Evolutionary conservation across 176 grass and related monocot genomes (phyloP), one percentile per base, ranked within the genome.

Genomic region (Puya raimondii): DNA sequence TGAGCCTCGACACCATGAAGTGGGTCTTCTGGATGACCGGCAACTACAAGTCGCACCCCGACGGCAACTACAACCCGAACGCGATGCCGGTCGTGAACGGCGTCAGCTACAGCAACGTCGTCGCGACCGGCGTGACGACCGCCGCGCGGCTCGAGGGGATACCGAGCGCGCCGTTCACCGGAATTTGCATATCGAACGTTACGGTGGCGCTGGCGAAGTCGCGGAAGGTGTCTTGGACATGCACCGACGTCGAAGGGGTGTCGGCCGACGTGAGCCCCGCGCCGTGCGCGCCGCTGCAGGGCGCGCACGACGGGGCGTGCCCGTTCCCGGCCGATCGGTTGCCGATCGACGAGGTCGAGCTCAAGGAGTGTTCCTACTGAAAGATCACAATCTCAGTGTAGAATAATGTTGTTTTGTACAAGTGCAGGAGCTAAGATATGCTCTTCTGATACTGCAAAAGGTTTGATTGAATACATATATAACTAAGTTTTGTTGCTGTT

Each of bases 21-120:
- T 64, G 86, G 76, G 86, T 91, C 63, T 97, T 97, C 81, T 82
- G 94, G 89, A 97, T 97, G 89, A 93, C 94, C 0, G 94, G 89
- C 2, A 72, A 78, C 80, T 97, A 97, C 77, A 93, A 71, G 48
- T 91, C 88, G 1, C 92, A 96, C 67, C 92, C 92, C 0, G 92
- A 96, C 21, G 67, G 79, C 83, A 68, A 65, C 33, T 96, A 76
- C 72, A 86, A 91, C 51, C 88, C 79, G 4, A 73, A 73, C 23
- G 92, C 92, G 6, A n/a, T 96, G 23, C 92, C 92, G 1, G 88
- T 85, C 0, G 92, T 96, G 11, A 69, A 74, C 1, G 69, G 80
- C 53, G 81, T 96, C 81, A 96, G 79, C 83, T 96, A 91, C 88
- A 87, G 90, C 79, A 82, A 96, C 49, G 92, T 96, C 12, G 86